Base-by-base conservation (phyloP, 2,329 filamentous ascomycete genomes). In the Fusarium paranaense region DNA sequence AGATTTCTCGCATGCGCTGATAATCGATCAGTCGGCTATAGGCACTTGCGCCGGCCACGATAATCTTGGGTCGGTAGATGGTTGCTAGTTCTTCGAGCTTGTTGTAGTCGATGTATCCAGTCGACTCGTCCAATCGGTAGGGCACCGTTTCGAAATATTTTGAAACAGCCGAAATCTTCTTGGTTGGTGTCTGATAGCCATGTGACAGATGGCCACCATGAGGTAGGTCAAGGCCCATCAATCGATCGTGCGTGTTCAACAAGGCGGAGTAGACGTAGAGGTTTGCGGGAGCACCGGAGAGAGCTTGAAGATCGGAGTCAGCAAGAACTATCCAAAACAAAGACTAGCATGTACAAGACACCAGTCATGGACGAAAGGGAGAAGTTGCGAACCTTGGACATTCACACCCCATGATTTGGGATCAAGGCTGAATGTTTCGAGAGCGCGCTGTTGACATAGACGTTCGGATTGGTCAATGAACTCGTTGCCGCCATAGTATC, bases 81-180 rank as follows among this genome's bases (percentile, higher is more conserved):
- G 92, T 88, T 59, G 97, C 96, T 71, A 95, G 89, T 82, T 97
- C 92, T 84, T 97, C 95, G 63, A 99, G 90, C 81, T 93, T 93
- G 80, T 94, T 92, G 84, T 99, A 99, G 87, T 99, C 95, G 80
- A 99, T 99, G 78, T 96, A 88, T 69, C 97, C 97, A 7, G 96
- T 98, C 72, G 92, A 88, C 81, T 97, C 94, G 86, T 98, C 91
- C 64, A 98, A 90, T 69, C 95, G 92, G 88, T 99, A 99, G 6
- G 97, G 97, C 73, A 99, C 87, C 38, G 97, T 99, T 87, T 99
- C 97, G 83, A 99, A 99, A 87, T 99, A 99, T 82, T 97, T 98
- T 67, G 96, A 98, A 76, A 99, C 92, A 79, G 95, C 95, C n/a
- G 96, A 98, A 82, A 99, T 98, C 90, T 95, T 96, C 84, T 93